Conservation (phyloP, 1,284 basidiomycete genomes). For the Caloboletus inedulis region DNA sequence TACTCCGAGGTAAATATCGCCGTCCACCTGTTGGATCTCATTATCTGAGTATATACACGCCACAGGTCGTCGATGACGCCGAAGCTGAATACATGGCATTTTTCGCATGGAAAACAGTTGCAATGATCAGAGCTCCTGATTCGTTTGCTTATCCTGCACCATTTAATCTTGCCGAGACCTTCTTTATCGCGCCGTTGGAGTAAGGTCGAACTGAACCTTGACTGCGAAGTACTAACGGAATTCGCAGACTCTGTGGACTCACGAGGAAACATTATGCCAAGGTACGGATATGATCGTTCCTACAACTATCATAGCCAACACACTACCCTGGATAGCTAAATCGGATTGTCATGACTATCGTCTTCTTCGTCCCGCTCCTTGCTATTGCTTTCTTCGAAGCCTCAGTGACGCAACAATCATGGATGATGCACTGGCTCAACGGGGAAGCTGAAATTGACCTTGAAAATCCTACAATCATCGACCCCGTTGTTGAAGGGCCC, state of each 20-base stretch:
- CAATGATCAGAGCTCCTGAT: slow-evolving; percentile 83
- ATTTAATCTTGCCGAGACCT: slow-evolving; percentile 83
- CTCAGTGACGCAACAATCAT: slow-evolving; percentile 51
- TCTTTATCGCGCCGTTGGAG: slow-evolving; percentile 85
- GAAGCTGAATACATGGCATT: slow-evolving; percentile 83
- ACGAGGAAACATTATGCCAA: slow-evolving; percentile 51
- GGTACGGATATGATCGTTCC: slow-evolving; percentile 34
- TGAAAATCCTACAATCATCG: slow-evolving; percentile 50
- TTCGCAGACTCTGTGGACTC: slow-evolving; percentile 46
- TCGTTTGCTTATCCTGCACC: slow-evolving; percentile 70
- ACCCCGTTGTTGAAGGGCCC: slow-evolving; percentile 63
- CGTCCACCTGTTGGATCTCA: neutral
- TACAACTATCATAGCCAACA: neutral
- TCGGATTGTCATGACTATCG: slow-evolving; percentile 65
- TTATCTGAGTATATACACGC: neutral
- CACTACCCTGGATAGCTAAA: slow-evolving; percentile 56
- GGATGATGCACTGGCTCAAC: slow-evolving; percentile 68
- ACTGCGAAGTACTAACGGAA: slow-evolving; percentile 9
- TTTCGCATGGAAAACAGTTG: slow-evolving; percentile 82
- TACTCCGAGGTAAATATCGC: slow-evolving; percentile 75
- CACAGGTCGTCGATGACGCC: slow-evolving; percentile 57
- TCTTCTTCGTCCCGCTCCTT: slow-evolving; percentile 80
- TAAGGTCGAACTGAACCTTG: slow-evolving; percentile 38
- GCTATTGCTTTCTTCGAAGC: slow-evolving; percentile 78
- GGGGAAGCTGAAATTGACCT: slow-evolving; percentile 65